A percentile compares a stretch with the other conserved stretches of the same genome.
Evolutionary conservation across 352 stramenopile genomes (phyloP).

Genomic region (Pythium sukuiense): DNA sequence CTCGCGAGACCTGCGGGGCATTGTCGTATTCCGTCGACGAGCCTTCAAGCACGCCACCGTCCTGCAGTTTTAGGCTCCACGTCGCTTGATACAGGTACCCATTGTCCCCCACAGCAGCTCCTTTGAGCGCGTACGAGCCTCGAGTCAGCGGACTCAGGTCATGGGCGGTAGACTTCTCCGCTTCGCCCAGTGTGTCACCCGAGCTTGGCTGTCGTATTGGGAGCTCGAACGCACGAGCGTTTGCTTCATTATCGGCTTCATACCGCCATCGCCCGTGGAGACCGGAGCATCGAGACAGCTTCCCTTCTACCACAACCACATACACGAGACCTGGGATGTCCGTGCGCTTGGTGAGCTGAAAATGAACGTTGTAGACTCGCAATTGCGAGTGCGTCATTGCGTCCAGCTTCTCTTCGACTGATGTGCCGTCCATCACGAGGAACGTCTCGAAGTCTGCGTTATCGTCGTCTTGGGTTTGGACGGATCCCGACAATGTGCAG

Average conservation of each 20-base stretch:
- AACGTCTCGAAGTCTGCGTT: neutral
- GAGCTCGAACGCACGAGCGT: neutral
- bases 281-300: neutral
- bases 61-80: neutral
- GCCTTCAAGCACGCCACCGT: neutral
- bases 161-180: neutral
- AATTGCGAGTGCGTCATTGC: neutral
- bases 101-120: conserved; percentile 6
- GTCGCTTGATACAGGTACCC: conserved; percentile 1
- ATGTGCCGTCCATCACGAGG: neutral
- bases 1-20: neutral
- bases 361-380: neutral
- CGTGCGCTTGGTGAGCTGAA: conserved; percentile 4
- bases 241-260: neutral
- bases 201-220: neutral
- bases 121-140: conserved; percentile 8
- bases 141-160: neutral
- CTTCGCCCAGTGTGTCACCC: neutral
- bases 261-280: neutral
- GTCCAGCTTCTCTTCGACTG: neutral
- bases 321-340: conserved; percentile 3
- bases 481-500: neutral
- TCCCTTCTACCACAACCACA: neutral
- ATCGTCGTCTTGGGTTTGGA: neutral
- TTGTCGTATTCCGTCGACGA: neutral